Conservation (phyloP, 2,329 filamentous ascomycete species). For the Epichloe gansuensis region DNA sequence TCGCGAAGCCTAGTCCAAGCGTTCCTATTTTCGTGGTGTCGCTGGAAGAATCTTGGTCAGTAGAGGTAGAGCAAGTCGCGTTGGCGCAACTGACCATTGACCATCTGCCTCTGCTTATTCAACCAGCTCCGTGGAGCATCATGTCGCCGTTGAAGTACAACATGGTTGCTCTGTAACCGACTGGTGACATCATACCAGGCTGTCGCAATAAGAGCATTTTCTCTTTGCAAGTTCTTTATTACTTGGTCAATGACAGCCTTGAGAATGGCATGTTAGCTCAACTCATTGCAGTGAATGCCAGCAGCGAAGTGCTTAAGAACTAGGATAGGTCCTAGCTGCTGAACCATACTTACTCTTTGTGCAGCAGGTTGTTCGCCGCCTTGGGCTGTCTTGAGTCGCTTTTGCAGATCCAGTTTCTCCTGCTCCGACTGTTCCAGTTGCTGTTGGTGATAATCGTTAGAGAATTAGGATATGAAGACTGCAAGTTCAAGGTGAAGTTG, state of each 20-base stretch:
- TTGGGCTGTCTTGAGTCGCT: constrained; percentile 39
- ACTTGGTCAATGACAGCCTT: constrained; percentile 40
- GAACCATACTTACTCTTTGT: constrained; percentile 35
- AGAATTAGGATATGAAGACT: neutral
- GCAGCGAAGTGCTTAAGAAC: neutral
- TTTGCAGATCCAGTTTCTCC: constrained; percentile 42
- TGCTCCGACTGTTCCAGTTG: constrained; percentile 47
- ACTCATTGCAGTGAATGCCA: neutral
- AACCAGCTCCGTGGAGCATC: constrained; percentile 73
- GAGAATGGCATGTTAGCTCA: neutral
- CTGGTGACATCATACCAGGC: constrained; percentile 77
- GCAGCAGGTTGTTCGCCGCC: constrained; percentile 34
- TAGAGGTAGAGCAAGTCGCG: constrained; percentile 31
- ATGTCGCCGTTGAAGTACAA: constrained; percentile 60
- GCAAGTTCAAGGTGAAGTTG: neutral
- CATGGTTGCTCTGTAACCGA: constrained; percentile 70
- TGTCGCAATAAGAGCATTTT: constrained; percentile 67
- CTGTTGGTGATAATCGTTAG: constrained; percentile 20
- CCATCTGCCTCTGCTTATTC: constrained; percentile 65
- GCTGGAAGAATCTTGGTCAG: constrained; percentile 28
- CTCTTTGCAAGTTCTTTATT: constrained; percentile 59
- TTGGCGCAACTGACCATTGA: constrained; percentile 42
- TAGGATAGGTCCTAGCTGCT: neutral
- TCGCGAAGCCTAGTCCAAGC: constrained; percentile 17
- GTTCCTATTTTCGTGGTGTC: constrained; percentile 33